A percentile compares a stretch with the other conserved stretches of the same genome.
These are phyloP conservation scores for Thraustotheca clavata DNA, from an alignment of 352 stramenopile genomes.

Conservation along the genomic window DNA sequence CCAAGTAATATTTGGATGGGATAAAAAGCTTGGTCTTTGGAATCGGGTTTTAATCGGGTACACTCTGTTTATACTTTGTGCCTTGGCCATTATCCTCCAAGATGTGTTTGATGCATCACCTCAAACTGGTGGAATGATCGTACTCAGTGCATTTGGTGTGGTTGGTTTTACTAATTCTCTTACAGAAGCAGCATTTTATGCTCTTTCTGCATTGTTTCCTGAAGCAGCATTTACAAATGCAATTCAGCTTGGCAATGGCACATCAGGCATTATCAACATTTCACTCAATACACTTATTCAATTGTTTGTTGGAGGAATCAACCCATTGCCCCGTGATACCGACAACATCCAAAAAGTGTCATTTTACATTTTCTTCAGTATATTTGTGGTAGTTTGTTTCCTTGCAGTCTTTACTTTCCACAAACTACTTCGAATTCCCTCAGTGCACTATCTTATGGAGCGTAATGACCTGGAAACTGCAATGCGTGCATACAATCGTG, in stretches of 20 bases:
- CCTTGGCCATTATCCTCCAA: slow-evolving; percentile 58
- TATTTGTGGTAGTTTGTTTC: slow-evolving; percentile 46
- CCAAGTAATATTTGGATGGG: slow-evolving; percentile 47
- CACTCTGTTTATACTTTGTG: slow-evolving; percentile 41
- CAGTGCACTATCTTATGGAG: slow-evolving; percentile 43
- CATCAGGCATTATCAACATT: slow-evolving; percentile 46
- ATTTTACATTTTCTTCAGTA: slow-evolving; percentile 61
- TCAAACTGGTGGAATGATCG: slow-evolving; percentile 34
- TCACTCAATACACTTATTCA: slow-evolving; percentile 46
- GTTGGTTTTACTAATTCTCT: slow-evolving; percentile 52
- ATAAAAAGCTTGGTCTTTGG: slow-evolving; percentile 46
- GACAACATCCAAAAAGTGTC: slow-evolving; percentile 15
- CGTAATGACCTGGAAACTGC: slow-evolving; percentile 31
- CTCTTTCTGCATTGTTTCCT: slow-evolving; percentile 46
- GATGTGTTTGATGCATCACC: slow-evolving; percentile 2
- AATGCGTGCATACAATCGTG: slow-evolving; percentile 25
- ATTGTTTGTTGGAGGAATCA: slow-evolving; percentile 38
- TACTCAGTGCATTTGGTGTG: slow-evolving; percentile 45
- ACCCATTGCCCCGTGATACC: slow-evolving; percentile 32
- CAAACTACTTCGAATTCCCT: slow-evolving; percentile 28
- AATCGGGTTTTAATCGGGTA: slow-evolving; percentile 45
- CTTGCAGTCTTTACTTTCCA: slow-evolving; percentile 38
- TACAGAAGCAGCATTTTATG: slow-evolving; percentile 50
- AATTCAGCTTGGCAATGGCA: slow-evolving; percentile 53
- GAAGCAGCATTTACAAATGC: slow-evolving; percentile 50